Evolutionary conservation across 1,284 basidiomycete genomes (phyloP), one percentile per base, ranked within the genome.

Genomic region (Heterobasidion irregulare): DNA sequence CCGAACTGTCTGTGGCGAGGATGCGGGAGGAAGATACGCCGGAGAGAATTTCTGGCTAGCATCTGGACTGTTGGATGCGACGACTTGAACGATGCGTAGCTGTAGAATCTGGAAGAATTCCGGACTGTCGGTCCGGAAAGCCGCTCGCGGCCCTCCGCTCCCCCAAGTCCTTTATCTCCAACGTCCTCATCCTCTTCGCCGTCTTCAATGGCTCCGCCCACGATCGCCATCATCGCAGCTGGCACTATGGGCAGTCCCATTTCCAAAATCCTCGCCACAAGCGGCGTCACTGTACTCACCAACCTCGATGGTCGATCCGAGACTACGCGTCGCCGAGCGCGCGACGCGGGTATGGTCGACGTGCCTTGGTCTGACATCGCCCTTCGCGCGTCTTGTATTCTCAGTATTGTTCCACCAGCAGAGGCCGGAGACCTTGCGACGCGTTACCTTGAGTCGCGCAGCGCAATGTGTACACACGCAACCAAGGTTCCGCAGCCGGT

Each of bases 351-450:
- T 6, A 78, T 82, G 76, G 59, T 75, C 12, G 75, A 82, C 61
- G 69, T 72, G 7, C 63, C 77, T 26, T 67, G 78, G 59, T 53
- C 59, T 7, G 72, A 80, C 18, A 76, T 84, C 50, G 67, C 75
- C 0, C 54, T 61, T 13, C 70, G 69, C 43, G 72, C 75, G 4
- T 62, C 72, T 38, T 78, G 77, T 68, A 67, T 84, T 41, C 64
- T 84, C 36, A 82, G 80, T 62, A 79, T 84, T 57, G 66, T 84
- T 2, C 82, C 80, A 3, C 83, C 82, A 7, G 74, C 72, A 58
- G 75, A 78, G 13, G 82, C 82, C 2, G 60, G 72, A 51, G 63
- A 71, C 10, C 73, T 84, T 57, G 80, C 82, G 1, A 64, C 74
- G 62, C 67, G 65, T 45, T 71, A 79, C 57, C 64, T 71, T 36